Evolutionary conservation across 306 rosid species (phyloP).

Genomic region (Geum urbanum): DNA sequence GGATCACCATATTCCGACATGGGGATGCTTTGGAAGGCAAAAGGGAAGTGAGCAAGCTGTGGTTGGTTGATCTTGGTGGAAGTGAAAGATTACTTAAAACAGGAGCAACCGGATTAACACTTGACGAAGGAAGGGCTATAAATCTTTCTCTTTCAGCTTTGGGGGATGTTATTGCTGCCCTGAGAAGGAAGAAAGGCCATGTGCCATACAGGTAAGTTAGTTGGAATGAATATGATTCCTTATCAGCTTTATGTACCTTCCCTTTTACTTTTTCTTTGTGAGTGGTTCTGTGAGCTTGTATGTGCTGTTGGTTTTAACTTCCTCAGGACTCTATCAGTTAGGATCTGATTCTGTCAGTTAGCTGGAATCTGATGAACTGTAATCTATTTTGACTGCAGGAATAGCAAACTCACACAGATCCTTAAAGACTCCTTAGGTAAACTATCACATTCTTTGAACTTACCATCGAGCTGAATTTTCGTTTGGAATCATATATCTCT

Average conservation of each 20-base stretch:
- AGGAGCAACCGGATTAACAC: constrained; percentile 84
- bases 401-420: constrained; percentile 94
- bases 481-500: background rate
- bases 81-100: constrained; percentile 88
- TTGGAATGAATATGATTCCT: constrained; percentile 5
- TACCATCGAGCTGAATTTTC: background rate
- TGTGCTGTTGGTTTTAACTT: background rate
- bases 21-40: constrained; percentile 52
- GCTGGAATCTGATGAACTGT: constrained; percentile 19
- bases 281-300: background rate
- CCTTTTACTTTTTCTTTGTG: constrained; percentile 7
- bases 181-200: constrained; percentile 77
- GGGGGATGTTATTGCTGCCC: constrained; percentile 90
- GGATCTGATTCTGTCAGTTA: constrained; percentile 13
- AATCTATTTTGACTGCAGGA: constrained; percentile 56
- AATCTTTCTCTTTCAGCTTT: constrained; percentile 96
- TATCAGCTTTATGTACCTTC: constrained; percentile 22
- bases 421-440: constrained; percentile 92
- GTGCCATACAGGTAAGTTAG: constrained; percentile 86
- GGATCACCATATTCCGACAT: constrained; percentile 69
- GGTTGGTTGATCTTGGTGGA: constrained; percentile 99
- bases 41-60: constrained; percentile 66
- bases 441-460: constrained; percentile 21
- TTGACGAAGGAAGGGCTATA: constrained; percentile 93
- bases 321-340: constrained; percentile 10